Evolutionary conservation across 2,329 filamentous ascomycete species (phyloP), one percentile per base, ranked within the genome.

Genomic region (Torrubiella hemipterigena): DNA sequence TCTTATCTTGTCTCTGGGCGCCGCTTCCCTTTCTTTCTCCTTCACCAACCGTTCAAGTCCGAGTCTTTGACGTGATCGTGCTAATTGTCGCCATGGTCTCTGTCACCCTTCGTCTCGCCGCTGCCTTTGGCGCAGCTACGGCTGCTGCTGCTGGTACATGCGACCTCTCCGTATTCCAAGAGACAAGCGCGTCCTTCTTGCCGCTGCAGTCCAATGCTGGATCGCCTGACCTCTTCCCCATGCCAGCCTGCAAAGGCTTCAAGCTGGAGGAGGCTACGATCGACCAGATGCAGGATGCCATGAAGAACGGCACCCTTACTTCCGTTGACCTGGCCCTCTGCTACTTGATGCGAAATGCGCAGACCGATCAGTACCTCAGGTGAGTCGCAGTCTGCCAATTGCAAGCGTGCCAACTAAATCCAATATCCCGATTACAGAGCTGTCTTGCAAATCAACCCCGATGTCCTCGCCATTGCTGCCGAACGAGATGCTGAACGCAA

Each of bases 221-320:
- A 23, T 50, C 58, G 4, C 33, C 45, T 2, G 37, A 49, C 10
- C 43, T 64, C 15, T 82, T 83, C 43, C 68, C 73, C 3, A 79
- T 82, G 76, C 62, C 59, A 1, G 49, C 48, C 10, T 85, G 80
- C 49, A 53, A 67, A 34, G 67, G 65, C 8, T 64, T 81, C 41
- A 55, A 59, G 29, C 58, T 84, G 12, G 75, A 81, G 50, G 79
- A 84, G 48, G 76, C 76, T 12, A 77, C 70, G 6, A 78, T 84
- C 38, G 75, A 81, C 39, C 55, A 78, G 37, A 65, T 86, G 43
- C 77, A 82, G 43, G 45, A 52, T 5, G 66, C 67, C 18, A 63
- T 83, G 62, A 42, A 42, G 6, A 50, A 52, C n/a, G 69, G 70
- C 5, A 56, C 47, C 9, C 52, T 82, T 36, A 77, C 69, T 1